Base-by-base conservation (phyloP, 768 basidiomycete genomes). In the Cytidiella melzeri region DNA sequence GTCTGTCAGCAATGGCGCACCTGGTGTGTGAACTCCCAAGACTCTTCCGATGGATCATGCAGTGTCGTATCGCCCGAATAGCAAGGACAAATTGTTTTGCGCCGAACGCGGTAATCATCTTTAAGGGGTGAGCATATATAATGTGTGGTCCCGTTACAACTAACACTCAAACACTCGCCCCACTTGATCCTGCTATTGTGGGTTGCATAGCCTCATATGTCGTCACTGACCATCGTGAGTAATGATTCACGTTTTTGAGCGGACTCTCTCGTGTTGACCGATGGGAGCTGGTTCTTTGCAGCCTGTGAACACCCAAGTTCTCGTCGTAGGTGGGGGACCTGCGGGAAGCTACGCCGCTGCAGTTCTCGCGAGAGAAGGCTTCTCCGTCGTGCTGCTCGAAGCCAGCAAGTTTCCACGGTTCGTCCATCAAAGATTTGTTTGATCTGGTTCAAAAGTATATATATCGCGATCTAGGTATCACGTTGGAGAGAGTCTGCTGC, bases 261-360 rank as follows among this genome's bases (percentile, higher is more conserved):
- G n/a, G n/a, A n/a, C n/a, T n/a, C n/a, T n/a, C n/a, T n/a, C n/a
- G n/a, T n/a, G n/a, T n/a, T n/a, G n/a, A n/a, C n/a, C n/a, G n/a
- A n/a, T n/a, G n/a, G n/a, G n/a, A n/a, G n/a, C n/a, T n/a, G n/a
- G n/a, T 25, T 19, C 3, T 2, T 3, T 21, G 15, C 37, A 48
- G 46, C 46, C 46, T 6, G 19, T 26, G 18, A 48, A 28, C 23
- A 26, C 37, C 11, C 36, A 38, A 25, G 40, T 79, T 48, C 73
- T 77, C 42, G 73, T 83, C 27, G 62, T 82, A 9, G 80, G 80
- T 5, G 80, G 81, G 44, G 81, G 80, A 13, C 81, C 81, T 0
- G 75, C 70, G 6, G 81, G 81, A 21, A 73, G 71, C 51, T 81
- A 74, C 51, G 65, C 77, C 20, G 77, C 81, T 2, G 61, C 77